These are phyloP conservation scores for Taphrina flavorubra DNA, from an alignment of 1,139 yeast species.

Conservation along the genomic window DNA sequence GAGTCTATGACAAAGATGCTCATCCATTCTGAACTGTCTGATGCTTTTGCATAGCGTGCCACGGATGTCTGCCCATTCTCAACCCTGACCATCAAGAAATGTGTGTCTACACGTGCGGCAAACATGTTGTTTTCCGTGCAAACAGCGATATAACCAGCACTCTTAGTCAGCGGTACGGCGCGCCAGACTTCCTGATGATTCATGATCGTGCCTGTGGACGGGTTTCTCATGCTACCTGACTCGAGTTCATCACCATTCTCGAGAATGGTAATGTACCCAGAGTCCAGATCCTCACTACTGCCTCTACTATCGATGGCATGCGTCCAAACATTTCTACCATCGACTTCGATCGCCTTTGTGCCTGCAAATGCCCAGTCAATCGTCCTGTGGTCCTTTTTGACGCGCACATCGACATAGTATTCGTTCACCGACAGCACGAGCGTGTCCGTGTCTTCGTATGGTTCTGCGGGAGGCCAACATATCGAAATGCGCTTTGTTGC, in stretches of 20 bases:
- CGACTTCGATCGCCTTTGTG: neutral
- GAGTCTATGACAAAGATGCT: neutral
- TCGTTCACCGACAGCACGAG: slow-evolving; percentile 17
- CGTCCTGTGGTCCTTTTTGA: neutral
- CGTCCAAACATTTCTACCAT: slow-evolving; percentile 10
- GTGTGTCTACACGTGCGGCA: slow-evolving; percentile 14
- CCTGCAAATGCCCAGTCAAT: slow-evolving; percentile 34
- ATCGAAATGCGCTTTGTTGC: slow-evolving; percentile 18
- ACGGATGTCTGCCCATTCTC: neutral
- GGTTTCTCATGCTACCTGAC: slow-evolving; percentile 20
- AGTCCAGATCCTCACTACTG: slow-evolving; percentile 1
- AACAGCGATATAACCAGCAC: neutral
- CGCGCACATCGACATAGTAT: slow-evolving; percentile 22
- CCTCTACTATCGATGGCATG: slow-evolving; percentile 18
- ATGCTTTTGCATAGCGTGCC: neutral
- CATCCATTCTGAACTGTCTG: neutral
- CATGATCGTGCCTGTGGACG: slow-evolving; percentile 4
- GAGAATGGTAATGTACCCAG: slow-evolving; percentile 3
- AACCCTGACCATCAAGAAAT: neutral
- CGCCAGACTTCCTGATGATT: slow-evolving; percentile 21
- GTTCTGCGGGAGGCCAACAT: slow-evolving; percentile 21
- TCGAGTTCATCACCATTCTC: slow-evolving; percentile 22
- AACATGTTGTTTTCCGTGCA: neutral
- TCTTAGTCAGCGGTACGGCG: neutral
- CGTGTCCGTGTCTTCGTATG: slow-evolving; percentile 31